Evolutionary conservation across 345 rosid genomes (phyloP).

Genomic region (Limnanthes douglasii): DNA sequence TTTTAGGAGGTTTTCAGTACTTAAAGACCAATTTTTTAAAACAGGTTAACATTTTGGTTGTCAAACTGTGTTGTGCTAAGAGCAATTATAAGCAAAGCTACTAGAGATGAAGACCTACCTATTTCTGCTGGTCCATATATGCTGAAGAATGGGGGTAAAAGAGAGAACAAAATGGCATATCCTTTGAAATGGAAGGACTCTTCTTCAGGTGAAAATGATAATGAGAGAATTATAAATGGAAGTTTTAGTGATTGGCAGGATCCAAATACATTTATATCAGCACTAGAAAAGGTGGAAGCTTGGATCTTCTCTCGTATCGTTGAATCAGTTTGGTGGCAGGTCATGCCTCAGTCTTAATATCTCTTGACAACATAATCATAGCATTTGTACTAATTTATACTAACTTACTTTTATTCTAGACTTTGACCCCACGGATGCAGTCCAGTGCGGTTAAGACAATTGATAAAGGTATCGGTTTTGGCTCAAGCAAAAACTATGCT

Average conservation of each 20-base stretch:
- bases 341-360: slow-evolving; percentile 9
- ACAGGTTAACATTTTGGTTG: slow-evolving; percentile 91
- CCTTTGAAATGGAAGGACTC: slow-evolving; percentile 51
- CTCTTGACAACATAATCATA: no score
- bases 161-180: slow-evolving; percentile 20
- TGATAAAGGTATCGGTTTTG: slow-evolving; percentile 19
- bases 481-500: slow-evolving; percentile 28
- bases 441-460: slow-evolving; percentile 26
- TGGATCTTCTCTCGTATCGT: slow-evolving; percentile 82
- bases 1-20: no score
- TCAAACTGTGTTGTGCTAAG: slow-evolving; percentile 73
- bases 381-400: no score
- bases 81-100: slow-evolving; percentile 42
- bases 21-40: slow-evolving; percentile 2
- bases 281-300: slow-evolving; percentile 78
- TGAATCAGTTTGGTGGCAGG: slow-evolving; percentile 99
- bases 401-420: slow-evolving; percentile 39
- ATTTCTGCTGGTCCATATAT: slow-evolving; percentile 17
- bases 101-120: slow-evolving; percentile 17
- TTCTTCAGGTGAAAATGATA: slow-evolving; percentile 26
- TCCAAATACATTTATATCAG: slow-evolving; percentile 34
- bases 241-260: slow-evolving; percentile 42
- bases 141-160: slow-evolving; percentile 20
- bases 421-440: slow-evolving; percentile 93
- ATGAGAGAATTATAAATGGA: slow-evolving; percentile 9